Evolutionary conservation across 306 rosid genomes (phyloP), one percentile per base, ranked within the genome.

Genomic region (Ziziphus jujuba): DNA sequence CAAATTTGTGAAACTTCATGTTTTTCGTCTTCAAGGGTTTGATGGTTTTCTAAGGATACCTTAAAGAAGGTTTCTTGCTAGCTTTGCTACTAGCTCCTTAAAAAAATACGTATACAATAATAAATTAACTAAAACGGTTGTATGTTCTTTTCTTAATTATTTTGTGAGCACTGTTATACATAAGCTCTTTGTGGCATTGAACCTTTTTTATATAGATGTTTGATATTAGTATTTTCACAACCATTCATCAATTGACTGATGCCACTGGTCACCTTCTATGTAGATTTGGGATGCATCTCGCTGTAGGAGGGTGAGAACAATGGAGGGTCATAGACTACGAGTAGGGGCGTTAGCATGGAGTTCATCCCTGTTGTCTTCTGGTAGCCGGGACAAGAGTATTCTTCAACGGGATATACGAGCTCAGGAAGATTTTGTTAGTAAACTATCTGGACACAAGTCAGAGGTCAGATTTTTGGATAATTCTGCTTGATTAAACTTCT

Each of bases 221-320:
- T 66, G 13, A 40, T 36, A 2, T 38, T 40, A 22, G 38, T 20
- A 28, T 31, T 34, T 71, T 40, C 57, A 45, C 65, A 38, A 34
- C 40, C 25, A 34, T 17, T 15, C 54, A 60, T 50, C 61, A 56
- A 54, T 66, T 67, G 66, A 75, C 75, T 55, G 45, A 63, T 75
- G 47, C 36, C 36, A 44, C 69, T 65, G 28, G 53, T 59, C 64
- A 68, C 67, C 75, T 56, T 76, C 47, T 63, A 6, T 70, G 61
- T 73, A 93, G 99, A 87, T 93, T 58, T 90, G 99, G 99, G 99
- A 93, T 83, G 96, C 95, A 61, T 82, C 97, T 25, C 85, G 84
- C 54, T 93, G 97, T 80, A 85, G 81, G 91, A 86, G 76, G 88
- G 74, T 90, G 62, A 80, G 97, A 85, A 82, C 83, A 8, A 87